These are phyloP conservation scores for Xylariaceae sp. DNA, from an alignment of 2,329 filamentous ascomycete genomes.

Conservation along the genomic window DNA sequence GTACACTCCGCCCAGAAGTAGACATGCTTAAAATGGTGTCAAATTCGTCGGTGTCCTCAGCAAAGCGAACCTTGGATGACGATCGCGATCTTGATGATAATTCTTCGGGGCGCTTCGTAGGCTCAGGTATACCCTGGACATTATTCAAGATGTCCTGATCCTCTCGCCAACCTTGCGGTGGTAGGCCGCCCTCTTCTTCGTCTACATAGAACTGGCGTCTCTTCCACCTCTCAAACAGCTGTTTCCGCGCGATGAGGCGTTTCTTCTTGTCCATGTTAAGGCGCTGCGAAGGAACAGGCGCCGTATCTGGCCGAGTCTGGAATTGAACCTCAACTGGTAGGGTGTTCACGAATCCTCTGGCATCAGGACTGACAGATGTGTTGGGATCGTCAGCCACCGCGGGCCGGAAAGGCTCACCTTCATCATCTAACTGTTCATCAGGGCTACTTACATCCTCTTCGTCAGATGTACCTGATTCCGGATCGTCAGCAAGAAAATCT, in stretches of 20 bases:
- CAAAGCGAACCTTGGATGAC: slow-evolving; percentile 76
- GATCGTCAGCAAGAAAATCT: slow-evolving; percentile 17
- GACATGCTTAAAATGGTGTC: slow-evolving; percentile 71
- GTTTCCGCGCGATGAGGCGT: slow-evolving; percentile 43
- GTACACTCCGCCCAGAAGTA: slow-evolving; percentile 68
- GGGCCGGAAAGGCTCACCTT: slow-evolving; percentile 13
- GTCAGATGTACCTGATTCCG: slow-evolving; percentile 26
- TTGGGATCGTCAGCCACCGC: slow-evolving; percentile 2
- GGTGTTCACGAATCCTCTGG: slow-evolving; percentile 29
- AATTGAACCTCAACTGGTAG: slow-evolving; percentile 42
- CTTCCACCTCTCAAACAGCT: slow-evolving; percentile 70
- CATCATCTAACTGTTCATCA: slow-evolving; percentile 23
- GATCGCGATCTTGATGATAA: slow-evolving; percentile 62
- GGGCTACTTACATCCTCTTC: slow-evolving; percentile 25
- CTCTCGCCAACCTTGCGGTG: slow-evolving; percentile 62
- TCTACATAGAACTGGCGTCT: slow-evolving; percentile 79
- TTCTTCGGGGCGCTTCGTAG: slow-evolving; percentile 41
- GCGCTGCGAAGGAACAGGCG: slow-evolving; percentile 36
- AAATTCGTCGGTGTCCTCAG: slow-evolving; percentile 67
- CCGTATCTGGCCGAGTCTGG: slow-evolving; percentile 35
- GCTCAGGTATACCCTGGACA: slow-evolving; percentile 38
- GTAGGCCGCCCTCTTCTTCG: slow-evolving; percentile 73
- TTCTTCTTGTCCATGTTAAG: slow-evolving; percentile 39
- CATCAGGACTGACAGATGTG: slow-evolving; percentile 22
- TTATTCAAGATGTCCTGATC: slow-evolving; percentile 55